A percentile compares a stretch with the other conserved stretches of the same genome.
Evolutionary conservation across 2,329 filamentous ascomycete genomes (phyloP).

Genomic region (Sphaerulina vaccinii): DNA sequence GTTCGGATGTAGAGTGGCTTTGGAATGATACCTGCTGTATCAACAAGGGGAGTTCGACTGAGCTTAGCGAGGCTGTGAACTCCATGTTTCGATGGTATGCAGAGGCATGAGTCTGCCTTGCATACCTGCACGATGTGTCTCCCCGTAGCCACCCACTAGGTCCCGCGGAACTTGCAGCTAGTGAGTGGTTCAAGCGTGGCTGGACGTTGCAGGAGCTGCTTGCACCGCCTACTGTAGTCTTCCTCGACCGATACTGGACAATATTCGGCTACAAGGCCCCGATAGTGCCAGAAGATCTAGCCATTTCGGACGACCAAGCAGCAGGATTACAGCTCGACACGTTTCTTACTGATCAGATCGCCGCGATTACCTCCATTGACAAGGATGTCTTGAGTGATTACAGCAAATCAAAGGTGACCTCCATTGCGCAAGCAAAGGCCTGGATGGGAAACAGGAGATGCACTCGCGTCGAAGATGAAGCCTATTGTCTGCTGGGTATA

Average conservation of each 20-base stretch:
- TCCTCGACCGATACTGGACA: slow-evolving; percentile 9
- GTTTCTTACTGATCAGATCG: not conserved
- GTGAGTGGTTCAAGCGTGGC: slow-evolving; percentile 11
- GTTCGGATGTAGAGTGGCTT: not conserved
- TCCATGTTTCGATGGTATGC: slow-evolving; percentile 6
- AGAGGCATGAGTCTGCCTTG: not conserved
- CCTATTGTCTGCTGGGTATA: slow-evolving; percentile 1
- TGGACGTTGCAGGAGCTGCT: too few species aligned
- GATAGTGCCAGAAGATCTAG: too few species aligned
- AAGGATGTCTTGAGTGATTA: not conserved
- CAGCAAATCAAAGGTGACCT: too few species aligned
- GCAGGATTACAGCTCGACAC: not conserved
- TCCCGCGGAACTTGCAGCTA: not conserved
- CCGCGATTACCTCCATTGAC: not conserved
- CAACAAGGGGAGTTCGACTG: too few species aligned
- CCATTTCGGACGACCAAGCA: too few species aligned
- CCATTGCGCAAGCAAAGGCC: too few species aligned
- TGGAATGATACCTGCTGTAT: slow-evolving; percentile 10
- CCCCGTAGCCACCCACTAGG: not conserved
- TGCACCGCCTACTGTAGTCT: slow-evolving; percentile 14
- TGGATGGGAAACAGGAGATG: not conserved
- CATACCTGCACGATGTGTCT: not conserved
- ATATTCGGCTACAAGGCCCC: not conserved
- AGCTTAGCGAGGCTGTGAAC: not conserved
- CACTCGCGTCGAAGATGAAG: not conserved